These are phyloP conservation scores for Claviceps citrina DNA, from an alignment of 2,329 filamentous ascomycete genomes.

Conservation along the genomic window DNA sequence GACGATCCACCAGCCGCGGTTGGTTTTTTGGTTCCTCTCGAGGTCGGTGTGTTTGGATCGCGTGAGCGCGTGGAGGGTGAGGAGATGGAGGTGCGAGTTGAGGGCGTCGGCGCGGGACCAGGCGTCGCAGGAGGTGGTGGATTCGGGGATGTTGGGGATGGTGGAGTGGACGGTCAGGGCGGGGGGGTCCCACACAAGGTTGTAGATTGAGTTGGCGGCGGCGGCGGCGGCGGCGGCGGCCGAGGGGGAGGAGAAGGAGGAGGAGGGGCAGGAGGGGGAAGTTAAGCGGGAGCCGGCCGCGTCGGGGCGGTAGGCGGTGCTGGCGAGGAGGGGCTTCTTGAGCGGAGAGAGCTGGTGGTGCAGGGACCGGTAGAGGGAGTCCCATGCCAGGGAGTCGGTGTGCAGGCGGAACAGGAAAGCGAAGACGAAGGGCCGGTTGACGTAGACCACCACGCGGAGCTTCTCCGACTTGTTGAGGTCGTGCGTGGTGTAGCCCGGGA, in stretches of 20 bases:
- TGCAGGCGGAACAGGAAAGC: conserved; percentile 51
- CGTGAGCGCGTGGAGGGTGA: conserved; percentile 37
- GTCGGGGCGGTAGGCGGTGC: conserved; percentile 41
- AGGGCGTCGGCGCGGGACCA: conserved; percentile 50
- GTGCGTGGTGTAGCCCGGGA: conserved; percentile 22
- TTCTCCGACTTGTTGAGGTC: conserved; percentile 39
- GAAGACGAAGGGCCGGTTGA: conserved; percentile 62
- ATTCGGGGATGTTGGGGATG: conserved; percentile 3
- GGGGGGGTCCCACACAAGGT: conserved; percentile 46
- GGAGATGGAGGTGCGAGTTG: conserved; percentile 48
- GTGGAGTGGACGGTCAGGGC: conserved; percentile 3
- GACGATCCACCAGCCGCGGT: conserved; percentile 53
- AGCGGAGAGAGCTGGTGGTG: conserved; percentile 46
- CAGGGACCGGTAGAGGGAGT: conserved; percentile 42
- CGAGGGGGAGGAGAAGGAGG: conserved; percentile 12
- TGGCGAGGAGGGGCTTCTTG: conserved; percentile 38
- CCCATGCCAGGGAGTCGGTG: conserved; percentile 41
- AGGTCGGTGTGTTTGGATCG: conserved; percentile 28
- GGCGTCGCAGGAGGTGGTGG: conserved; percentile 10
- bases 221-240: neutral
- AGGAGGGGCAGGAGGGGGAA: conserved; percentile 13
- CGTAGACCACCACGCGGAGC: conserved; percentile 57
- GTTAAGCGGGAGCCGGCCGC: conserved; percentile 9
- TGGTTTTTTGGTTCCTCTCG: conserved; percentile 51
- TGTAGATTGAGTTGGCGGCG: conserved; percentile 31